Conservation (phyloP, 2,329 filamentous ascomycete genomes). For the Fusarium sp. region DNA sequence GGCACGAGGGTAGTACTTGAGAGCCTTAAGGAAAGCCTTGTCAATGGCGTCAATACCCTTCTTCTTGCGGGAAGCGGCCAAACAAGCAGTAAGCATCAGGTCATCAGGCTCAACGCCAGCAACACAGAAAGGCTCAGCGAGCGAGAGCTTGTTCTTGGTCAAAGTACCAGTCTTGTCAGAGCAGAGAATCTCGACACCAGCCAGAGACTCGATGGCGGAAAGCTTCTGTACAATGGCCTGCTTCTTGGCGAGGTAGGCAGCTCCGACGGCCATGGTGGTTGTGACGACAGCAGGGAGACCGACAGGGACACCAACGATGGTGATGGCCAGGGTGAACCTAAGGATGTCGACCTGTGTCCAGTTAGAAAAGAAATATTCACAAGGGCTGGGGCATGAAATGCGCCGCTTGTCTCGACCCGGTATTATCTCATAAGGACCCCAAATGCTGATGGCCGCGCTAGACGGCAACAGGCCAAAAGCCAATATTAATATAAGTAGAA, state of each 20-base stretch:
- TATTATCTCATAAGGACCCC: too few species aligned
- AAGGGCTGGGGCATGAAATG: too few species aligned
- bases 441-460: too few species aligned
- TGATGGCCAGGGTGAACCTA: conserved; percentile 89
- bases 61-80: conserved; percentile 91
- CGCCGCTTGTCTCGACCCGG: too few species aligned
- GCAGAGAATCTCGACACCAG: conserved; percentile 92
- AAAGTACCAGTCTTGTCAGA: conserved; percentile 94
- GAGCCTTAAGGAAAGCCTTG: conserved; percentile 90
- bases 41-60: conserved; percentile 96
- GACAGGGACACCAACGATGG: conserved; percentile 90
- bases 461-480: too few species aligned
- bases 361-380: too few species aligned
- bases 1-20: conserved; percentile 82
- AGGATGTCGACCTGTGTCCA: conserved; percentile 58
- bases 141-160: conserved; percentile 92
- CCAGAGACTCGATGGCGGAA: conserved; percentile 88
- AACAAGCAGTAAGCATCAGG: conserved; percentile 89
- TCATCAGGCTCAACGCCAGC: conserved; percentile 84
- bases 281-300: conserved; percentile 93
- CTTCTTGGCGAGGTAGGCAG: conserved; percentile 90
- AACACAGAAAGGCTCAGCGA: conserved; percentile 85
- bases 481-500: too few species aligned
- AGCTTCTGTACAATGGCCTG: conserved; percentile 94
- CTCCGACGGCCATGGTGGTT: conserved; percentile 94